These are phyloP conservation scores for Fusarium sp. DNA, from an alignment of 2,329 filamentous ascomycete species.

Conservation along the genomic window DNA sequence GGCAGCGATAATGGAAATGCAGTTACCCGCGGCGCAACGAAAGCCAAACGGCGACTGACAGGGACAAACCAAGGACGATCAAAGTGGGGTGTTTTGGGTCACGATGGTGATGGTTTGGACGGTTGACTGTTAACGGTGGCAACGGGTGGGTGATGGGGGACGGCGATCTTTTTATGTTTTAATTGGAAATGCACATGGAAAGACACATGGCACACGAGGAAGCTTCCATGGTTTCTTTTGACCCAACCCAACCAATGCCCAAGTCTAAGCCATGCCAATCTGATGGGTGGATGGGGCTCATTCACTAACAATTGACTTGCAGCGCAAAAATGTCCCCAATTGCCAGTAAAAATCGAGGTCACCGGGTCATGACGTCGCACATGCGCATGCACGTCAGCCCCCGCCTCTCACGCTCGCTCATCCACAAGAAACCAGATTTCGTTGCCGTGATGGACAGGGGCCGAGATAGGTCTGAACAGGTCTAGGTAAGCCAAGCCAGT, in stretches of 20 bases:
- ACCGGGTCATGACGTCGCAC: slow-evolving; percentile 42
- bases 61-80: slow-evolving; percentile 22
- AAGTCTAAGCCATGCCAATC: slow-evolving; percentile 29
- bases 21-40: slow-evolving; percentile 23
- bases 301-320: slow-evolving; percentile 1
- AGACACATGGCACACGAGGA: background rate
- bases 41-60: slow-evolving; percentile 15
- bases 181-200: background rate
- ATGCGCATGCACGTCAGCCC: slow-evolving; percentile 44
- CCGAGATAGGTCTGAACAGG: slow-evolving; percentile 1
- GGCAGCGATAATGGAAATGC: slow-evolving; percentile 9
- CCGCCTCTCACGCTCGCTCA: slow-evolving; percentile 16
- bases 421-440: slow-evolving; percentile 43
- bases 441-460: slow-evolving; percentile 21
- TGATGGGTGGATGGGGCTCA: slow-evolving; percentile 9
- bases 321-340: slow-evolving; percentile 5
- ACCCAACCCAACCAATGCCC: slow-evolving; percentile 25
- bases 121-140: slow-evolving; percentile 23
- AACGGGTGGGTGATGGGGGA: slow-evolving; percentile 10
- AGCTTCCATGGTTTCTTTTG: slow-evolving; percentile 31
- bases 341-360: slow-evolving; percentile 26
- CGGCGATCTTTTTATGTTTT: slow-evolving; percentile 43
- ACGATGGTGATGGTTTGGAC: slow-evolving; percentile 19
- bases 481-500: slow-evolving; percentile 15
- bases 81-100: slow-evolving; percentile 23